Conservation (phyloP, 1,139 yeast species). For the Zygosaccharomyces pseudobailii region DNA sequence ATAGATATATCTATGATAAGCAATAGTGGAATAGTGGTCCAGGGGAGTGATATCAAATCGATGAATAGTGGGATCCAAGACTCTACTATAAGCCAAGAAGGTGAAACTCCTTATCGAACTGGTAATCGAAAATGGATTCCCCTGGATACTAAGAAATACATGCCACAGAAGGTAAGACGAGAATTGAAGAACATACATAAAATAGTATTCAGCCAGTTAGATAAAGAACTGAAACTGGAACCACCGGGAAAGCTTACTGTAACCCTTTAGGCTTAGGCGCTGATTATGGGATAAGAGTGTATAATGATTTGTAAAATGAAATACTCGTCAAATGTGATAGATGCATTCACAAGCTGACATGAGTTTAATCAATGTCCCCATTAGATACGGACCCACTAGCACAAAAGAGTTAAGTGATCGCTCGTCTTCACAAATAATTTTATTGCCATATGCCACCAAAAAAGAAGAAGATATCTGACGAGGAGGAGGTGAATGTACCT, state of each 20-base stretch:
- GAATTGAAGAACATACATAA: slow-evolving; percentile 11
- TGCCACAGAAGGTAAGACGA: slow-evolving; percentile 8
- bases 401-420: no score
- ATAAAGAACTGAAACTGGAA: slow-evolving; percentile 15
- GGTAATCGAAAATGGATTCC: slow-evolving; percentile 3
- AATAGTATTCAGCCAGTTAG: slow-evolving; percentile 11
- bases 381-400: background rate
- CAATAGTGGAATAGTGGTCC: slow-evolving; percentile 33
- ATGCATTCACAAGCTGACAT: background rate
- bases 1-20: slow-evolving; percentile 35
- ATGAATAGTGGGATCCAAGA: background rate
- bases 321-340: background rate
- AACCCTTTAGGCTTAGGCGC: slow-evolving; percentile 8
- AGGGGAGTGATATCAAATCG: slow-evolving; percentile 22
- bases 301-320: background rate
- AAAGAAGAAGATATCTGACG: slow-evolving; percentile 21
- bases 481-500: slow-evolving; percentile 15
- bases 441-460: slow-evolving; percentile 24
- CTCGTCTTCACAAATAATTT: no score
- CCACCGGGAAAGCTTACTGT: slow-evolving; percentile 17
- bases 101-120: background rate
- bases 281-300: background rate
- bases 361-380: background rate
- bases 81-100: background rate
- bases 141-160: slow-evolving; percentile 10